These are phyloP conservation scores for Sugiyamaella japonica DNA, from an alignment of 1,139 yeast species.

Conservation along the genomic window DNA sequence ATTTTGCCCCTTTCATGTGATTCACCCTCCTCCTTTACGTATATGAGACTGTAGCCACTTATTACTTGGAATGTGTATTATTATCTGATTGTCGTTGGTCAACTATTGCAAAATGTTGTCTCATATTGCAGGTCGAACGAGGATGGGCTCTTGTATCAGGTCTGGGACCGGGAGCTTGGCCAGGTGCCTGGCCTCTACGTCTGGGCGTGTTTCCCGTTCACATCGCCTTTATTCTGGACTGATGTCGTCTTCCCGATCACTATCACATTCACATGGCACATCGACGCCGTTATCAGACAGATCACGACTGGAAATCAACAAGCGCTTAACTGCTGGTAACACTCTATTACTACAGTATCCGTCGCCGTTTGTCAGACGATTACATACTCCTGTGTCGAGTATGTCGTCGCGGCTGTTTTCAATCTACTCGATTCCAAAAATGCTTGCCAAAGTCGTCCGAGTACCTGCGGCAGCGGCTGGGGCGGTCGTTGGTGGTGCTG, in stretches of 20 bases:
- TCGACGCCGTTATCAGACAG: background rate
- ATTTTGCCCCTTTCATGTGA: conserved; percentile 1
- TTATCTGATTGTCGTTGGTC: background rate
- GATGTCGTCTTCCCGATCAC: background rate
- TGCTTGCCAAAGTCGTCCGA: conserved; percentile 57
- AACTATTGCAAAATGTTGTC: background rate
- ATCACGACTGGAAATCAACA: conserved; percentile 1
- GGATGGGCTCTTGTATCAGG: background rate
- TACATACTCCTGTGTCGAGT: conserved; percentile 2
- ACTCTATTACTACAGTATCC: conserved; percentile 6
- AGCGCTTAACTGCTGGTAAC: conserved; percentile 2
- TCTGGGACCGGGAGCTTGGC: too few relatives aligned
- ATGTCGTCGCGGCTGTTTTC: conserved; percentile 21
- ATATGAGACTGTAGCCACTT: too few relatives aligned
- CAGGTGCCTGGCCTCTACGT: too few relatives aligned
- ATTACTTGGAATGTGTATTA: background rate
- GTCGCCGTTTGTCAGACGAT: conserved; percentile 8
- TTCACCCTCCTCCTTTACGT: too few relatives aligned
- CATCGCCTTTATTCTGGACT: background rate
- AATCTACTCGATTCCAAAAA: conserved; percentile 41
- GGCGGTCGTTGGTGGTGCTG: conserved; percentile 90
- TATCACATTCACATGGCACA: background rate
- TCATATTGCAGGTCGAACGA: conserved; percentile 1
- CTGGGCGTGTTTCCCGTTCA: too few relatives aligned
- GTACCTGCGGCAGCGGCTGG: conserved; percentile 77